These are phyloP conservation scores for Eucalyptus viminalis DNA, from an alignment of 345 rosid genomes.

Conservation along the genomic window DNA sequence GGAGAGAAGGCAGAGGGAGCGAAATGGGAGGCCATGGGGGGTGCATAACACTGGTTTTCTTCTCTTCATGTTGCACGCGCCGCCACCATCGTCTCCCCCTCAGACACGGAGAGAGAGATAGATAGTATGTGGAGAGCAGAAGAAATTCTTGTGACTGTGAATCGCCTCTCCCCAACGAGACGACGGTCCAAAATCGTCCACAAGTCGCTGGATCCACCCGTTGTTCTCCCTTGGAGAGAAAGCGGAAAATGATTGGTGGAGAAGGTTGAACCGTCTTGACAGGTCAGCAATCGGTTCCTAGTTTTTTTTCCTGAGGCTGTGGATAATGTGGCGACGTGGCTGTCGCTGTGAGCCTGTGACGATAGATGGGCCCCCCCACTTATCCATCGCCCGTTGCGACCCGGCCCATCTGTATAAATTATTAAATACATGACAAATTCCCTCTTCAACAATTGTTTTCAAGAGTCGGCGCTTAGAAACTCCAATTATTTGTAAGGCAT, in stretches of 20 bases:
- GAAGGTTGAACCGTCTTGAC: background rate
- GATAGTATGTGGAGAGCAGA: background rate
- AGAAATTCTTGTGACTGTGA: background rate
- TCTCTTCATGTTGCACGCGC: slow-evolving; percentile 19
- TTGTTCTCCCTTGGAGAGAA: background rate
- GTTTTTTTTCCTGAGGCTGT: background rate
- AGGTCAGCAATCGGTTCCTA: background rate
- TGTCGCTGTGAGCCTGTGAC: background rate
- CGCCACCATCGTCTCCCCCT: slow-evolving; percentile 16
- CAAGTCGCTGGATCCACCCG: slow-evolving; percentile 20
- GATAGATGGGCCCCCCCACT: background rate
- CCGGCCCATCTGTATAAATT: too few relatives aligned
- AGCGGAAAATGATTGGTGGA: background rate
- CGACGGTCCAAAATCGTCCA: background rate
- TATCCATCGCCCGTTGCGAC: background rate
- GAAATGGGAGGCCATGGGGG: slow-evolving; percentile 68
- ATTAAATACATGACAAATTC: too few relatives aligned
- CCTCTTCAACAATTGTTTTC: background rate
- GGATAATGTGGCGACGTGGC: slow-evolving; percentile 24
- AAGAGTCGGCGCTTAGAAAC: background rate
- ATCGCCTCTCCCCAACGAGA: background rate
- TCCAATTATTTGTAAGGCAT: too few relatives aligned
- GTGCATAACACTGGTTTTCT: slow-evolving; percentile 19
- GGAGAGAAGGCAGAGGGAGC: slow-evolving; percentile 28
- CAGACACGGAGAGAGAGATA: background rate